Conservation (phyloP, 371 early-diverging fungal species). For the Mucor mucedo region DNA sequence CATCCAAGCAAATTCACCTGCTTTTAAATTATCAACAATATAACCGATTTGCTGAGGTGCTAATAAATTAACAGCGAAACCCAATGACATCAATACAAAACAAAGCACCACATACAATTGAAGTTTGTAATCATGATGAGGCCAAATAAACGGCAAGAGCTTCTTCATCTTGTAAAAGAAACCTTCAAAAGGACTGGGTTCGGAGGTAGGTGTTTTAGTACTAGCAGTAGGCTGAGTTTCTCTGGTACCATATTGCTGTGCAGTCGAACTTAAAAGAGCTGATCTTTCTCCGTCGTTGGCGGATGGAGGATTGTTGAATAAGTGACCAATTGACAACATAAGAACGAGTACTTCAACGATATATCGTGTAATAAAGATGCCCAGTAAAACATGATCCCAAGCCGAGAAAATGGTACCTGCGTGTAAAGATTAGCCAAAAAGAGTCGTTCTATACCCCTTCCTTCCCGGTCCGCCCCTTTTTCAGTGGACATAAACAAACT, state of each 20-base stretch:
- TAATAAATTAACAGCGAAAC: slow-evolving; percentile 81
- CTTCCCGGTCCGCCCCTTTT: background rate
- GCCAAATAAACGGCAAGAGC: slow-evolving; percentile 88
- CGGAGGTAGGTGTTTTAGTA: background rate
- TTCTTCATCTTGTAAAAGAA: slow-evolving; percentile 62
- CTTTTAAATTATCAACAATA: slow-evolving; percentile 62
- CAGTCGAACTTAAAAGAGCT: background rate
- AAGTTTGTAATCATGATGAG: slow-evolving; percentile 64
- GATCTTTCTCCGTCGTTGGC: background rate
- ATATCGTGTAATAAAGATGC: slow-evolving; percentile 39
- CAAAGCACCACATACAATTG: slow-evolving; percentile 76
- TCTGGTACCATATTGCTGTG: slow-evolving; percentile 7
- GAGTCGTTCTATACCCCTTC: background rate
- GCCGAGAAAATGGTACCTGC: slow-evolving; percentile 37
- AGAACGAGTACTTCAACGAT: slow-evolving; percentile 26
- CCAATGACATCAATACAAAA: slow-evolving; percentile 67
- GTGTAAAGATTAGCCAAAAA: no score
- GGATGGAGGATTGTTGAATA: slow-evolving; percentile 23
- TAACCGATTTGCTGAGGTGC: slow-evolving; percentile 81
- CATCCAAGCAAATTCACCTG: slow-evolving; percentile 57
- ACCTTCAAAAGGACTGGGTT: slow-evolving; percentile 47
- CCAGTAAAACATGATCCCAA: slow-evolving; percentile 37
- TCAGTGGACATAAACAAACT: background rate
- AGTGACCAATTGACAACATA: slow-evolving; percentile 29
- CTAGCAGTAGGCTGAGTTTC: slow-evolving; percentile 18